Base-by-base conservation (phyloP, 176 grass and related monocot genomes). In the Puya raimondii region DNA sequence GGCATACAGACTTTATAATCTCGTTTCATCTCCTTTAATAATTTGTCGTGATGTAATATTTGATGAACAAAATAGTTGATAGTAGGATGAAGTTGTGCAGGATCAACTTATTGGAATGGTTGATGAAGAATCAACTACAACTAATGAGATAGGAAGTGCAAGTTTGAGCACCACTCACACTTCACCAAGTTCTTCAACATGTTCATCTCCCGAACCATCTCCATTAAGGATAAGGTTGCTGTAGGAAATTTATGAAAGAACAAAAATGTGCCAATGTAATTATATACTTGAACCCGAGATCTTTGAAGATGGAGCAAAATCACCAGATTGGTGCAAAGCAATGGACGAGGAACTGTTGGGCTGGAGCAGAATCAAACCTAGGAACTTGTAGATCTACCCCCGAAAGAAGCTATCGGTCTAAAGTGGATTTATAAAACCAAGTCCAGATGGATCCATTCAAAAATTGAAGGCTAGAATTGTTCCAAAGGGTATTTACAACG, bases 381-480 rank as follows among this genome's bases (percentile, higher is more conserved):
- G 59, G 10, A 63, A 11, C 59, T 64, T 11, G 5, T 23, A 4
- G n/a, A n/a, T n/a, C n/a, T n/a, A n/a, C n/a, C n/a, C n/a, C n/a
- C n/a, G n/a, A 21, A 23, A 64, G 17, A 64, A 23, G 17, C n/a
- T 10, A 23, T 25, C 11, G 59, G 10, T 10, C 3, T 64, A 21
- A 64, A 64, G 17, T 64, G 59, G 59, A 64, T 64, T 11, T 64
- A 64, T 23, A 64, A 64, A 10, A 23, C 11, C 16, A 64, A 64
- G 59, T 64, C 23, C 59, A 21, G 21, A 21, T 64, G 59, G 17
- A 64, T 54, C 52, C 0, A 20, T 64, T 21, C 16, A 64, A 3
- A 64, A 23, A 10, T 64, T 21, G 10, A 64, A 64, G 59, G 21
- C 14, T 10, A 1, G 59, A 6, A 21, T 26, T 3, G 4, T 64